Conservation (phyloP, 192 early-diverging fungal species). For the Entophlyctis helioformis region DNA sequence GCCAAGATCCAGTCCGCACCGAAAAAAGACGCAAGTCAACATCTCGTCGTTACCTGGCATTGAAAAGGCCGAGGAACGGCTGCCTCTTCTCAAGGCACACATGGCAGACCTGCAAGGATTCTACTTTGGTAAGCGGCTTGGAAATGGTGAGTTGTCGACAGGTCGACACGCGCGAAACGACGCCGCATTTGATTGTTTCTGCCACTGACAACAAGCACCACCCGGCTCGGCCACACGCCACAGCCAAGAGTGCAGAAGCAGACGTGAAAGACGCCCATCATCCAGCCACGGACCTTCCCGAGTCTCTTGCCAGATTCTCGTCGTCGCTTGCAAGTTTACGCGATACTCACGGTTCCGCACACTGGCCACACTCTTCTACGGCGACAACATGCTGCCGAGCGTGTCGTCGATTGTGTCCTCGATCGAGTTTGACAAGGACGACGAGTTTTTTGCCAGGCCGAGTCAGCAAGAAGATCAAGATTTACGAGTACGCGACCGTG, state of each 20-base stretch:
- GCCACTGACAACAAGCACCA: neutral
- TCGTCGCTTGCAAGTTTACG: slow-evolving; percentile 41
- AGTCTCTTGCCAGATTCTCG: neutral
- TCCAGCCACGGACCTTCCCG: neutral
- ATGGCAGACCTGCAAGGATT: slow-evolving; percentile 58
- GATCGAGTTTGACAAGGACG: slow-evolving; percentile 90
- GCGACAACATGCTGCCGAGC: slow-evolving; percentile 37
- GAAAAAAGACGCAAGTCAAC: slow-evolving; percentile 2
- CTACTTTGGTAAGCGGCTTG: slow-evolving; percentile 61
- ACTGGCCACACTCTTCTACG: slow-evolving; percentile 70
- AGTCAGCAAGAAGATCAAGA: slow-evolving; percentile 83
- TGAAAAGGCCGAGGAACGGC: slow-evolving; percentile 4
- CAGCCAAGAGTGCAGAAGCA: too few species aligned
- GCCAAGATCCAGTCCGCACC: slow-evolving; percentile 2
- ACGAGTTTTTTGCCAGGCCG: slow-evolving; percentile 87
- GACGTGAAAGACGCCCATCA: slow-evolving; percentile 1
- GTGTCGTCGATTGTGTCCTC: slow-evolving; percentile 77
- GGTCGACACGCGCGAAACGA: too few species aligned
- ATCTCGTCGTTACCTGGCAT: neutral
- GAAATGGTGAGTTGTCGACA: too few species aligned
- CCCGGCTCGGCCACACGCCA: too few species aligned
- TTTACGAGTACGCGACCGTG: slow-evolving; percentile 71
- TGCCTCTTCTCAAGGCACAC: slow-evolving; percentile 14
- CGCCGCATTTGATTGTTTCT: too few species aligned
- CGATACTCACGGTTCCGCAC: slow-evolving; percentile 56